Base-by-base conservation (phyloP, 2,329 filamentous ascomycete genomes). In the Didymella glomerata region DNA sequence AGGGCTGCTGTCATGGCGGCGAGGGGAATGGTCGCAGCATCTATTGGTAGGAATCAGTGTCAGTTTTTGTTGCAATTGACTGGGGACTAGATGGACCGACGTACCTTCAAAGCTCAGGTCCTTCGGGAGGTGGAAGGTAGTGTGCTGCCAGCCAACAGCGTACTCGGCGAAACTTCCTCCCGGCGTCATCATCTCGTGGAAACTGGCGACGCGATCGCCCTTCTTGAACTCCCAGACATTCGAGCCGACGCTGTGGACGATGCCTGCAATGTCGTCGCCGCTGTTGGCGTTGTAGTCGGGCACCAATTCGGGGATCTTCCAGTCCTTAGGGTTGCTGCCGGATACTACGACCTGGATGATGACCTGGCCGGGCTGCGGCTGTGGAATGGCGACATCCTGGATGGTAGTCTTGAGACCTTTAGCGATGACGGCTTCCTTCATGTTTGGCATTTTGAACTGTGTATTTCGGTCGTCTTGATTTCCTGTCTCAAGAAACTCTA, bases 121-220 rank as follows among this genome's bases (percentile, higher is more conserved):
- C 30, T 76, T 61, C 0, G 85, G 83, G 18, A 87, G 76, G 63
- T 82, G 83, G 67, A 88, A 87, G 0, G 85, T 87, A 0, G 85
- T 85, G 65, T 84, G 79, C 32, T 81, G 79, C 74, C 79, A 83
- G 0, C 83, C 82, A 11, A 88, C 74, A 2, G 85, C 84, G 63
- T 88, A 89, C 67, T 89, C 86, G 3, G 86, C 87, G 60, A 83
- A 90, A 8, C 79, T 81, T 2, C 87, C 87, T 34, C 80, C 69
- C 0, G 81, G 77, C 0, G 76, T 75, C 42, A 74, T 65, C 80
- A 88, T 87, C 61, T 85, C 76, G 62, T 83, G 81, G 76, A 86
- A 85, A 3, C 82, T 83, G 9, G 83, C 82, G 1, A 87, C 85
- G 16, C 84, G 81, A 71, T 87, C 85, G 30, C 85, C 85, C 0